Evolutionary conservation across 495 filamentous ascomycete genomes (phyloP).

Genomic region (Penicillium longicatenatum): DNA sequence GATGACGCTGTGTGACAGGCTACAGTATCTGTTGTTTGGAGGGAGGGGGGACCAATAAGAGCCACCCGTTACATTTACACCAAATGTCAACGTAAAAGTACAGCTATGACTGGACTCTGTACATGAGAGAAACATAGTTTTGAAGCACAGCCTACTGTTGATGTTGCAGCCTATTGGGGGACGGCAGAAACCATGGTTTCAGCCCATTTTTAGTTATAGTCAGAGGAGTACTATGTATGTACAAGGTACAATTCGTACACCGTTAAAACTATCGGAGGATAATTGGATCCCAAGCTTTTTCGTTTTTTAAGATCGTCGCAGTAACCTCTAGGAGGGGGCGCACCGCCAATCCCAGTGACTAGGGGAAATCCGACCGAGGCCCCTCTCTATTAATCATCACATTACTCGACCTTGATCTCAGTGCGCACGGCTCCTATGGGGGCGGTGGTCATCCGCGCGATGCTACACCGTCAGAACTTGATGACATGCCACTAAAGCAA

Average conservation of each 20-base stretch:
- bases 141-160: constrained; percentile 17
- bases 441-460: constrained; percentile 19
- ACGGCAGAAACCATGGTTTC: constrained; percentile 21
- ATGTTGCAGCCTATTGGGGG: constrained; percentile 23
- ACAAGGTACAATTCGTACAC: background rate
- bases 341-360: background rate
- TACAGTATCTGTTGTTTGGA: background rate
- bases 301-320: constrained; percentile 7
- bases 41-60: background rate
- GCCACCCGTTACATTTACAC: background rate
- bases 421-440: constrained; percentile 12
- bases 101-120: background rate
- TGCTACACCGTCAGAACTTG: constrained; percentile 31
- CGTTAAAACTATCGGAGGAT: constrained; percentile 5
- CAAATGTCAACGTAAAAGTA: background rate
- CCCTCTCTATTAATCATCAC: constrained; percentile 4
- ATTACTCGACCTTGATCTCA: constrained; percentile 5
- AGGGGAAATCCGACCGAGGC: constrained; percentile 16
- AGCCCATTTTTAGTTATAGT: constrained; percentile 6
- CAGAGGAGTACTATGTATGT: background rate
- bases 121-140: constrained; percentile 5
- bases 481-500: constrained; percentile 35
- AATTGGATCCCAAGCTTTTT: constrained; percentile 10
- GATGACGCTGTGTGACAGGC: constrained; percentile 21
- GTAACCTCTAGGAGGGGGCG: background rate